phyloP scores from a whole-genome alignment of 345 rosid species.

The Bruguiera parviflora region DNA sequence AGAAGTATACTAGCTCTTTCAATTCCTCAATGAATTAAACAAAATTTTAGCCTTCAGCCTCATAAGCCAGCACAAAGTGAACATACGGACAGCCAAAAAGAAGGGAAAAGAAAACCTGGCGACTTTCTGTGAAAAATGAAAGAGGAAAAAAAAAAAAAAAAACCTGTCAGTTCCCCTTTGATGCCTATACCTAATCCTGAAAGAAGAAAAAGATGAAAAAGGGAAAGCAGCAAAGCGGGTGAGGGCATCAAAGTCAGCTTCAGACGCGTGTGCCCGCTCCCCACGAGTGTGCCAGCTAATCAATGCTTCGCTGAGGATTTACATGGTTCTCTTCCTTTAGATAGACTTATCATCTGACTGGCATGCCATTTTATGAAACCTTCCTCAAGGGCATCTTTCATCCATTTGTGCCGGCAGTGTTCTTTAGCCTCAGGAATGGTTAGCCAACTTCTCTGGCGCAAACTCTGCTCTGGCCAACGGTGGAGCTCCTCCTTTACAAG shows the following conservation, averaged over 20 bases:
- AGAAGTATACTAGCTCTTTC: too few relatives aligned
- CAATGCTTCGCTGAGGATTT: background rate
- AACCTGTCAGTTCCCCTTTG: background rate
- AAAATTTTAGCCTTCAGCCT: too few relatives aligned
- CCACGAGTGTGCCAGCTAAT: background rate
- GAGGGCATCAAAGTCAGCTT: background rate
- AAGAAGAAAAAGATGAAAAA: background rate
- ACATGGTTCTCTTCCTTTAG: slow-evolving; percentile 3
- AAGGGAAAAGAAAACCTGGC: too few relatives aligned
- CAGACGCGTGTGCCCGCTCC: background rate
- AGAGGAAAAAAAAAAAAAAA: background rate
- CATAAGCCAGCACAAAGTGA: too few relatives aligned
- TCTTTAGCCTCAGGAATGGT: slow-evolving; percentile 37
- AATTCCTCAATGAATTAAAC: too few relatives aligned
- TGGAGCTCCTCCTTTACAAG: slow-evolving; percentile 45
- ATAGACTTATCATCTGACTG: slow-evolving; percentile 11
- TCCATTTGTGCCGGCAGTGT: slow-evolving; percentile 45
- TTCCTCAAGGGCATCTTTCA: slow-evolving; percentile 42
- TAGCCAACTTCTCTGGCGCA: slow-evolving; percentile 45
- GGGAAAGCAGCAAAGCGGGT: background rate
- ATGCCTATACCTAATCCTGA: background rate
- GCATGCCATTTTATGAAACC: slow-evolving; percentile 34
- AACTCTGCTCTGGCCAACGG: slow-evolving; percentile 51
- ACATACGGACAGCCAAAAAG: background rate
- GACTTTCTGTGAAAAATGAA: too few relatives aligned